Base-by-base conservation (phyloP, 352 stramenopile species). In the Globisporangium cederbergense region DNA sequence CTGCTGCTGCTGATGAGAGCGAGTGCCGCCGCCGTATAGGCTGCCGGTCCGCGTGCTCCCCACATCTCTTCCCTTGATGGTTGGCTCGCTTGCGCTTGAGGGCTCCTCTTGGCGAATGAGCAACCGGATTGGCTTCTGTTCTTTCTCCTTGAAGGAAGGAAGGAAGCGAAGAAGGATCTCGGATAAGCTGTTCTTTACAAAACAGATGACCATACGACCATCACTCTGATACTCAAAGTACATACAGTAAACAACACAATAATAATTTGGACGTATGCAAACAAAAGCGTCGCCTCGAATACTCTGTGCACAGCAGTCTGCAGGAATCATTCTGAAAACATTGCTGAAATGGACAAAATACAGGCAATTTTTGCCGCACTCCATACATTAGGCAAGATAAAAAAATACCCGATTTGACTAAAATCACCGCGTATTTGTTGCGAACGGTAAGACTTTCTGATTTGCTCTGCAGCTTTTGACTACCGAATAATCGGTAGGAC, bases 51-150 rank as follows among this genome's bases (percentile, higher is more conserved):
- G 14, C 36, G 63, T 22, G 16, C 55, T 18, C 22, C 32, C 77
- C n/a, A 67, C 81, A 10, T 88, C 62, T 28, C 66, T 83, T 38
- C 18, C 75, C 2, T 34, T 83, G 0, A 79, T 68, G 20, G n/a
- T 34, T 8, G 46, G 7, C 6, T 42, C 34, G 38, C 40, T 40
- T 45, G 20, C 0, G 18, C 30, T 58, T 42, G 16, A 49, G 16
- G 16, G 30, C 28, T 40, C 28, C 30, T 56, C 34, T 57, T 38
- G 13, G 5, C 4, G 36, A 43, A 38, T 18, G 51, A 25, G 18
- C 13, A 42, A 40, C 32, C 32, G 1, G 36, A 42, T 36, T 9
- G 25, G 25, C 32, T 36, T 36, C 32, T 36, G 4, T 8, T 36
- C 7, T 8, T 36, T 36, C 32, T 36, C 7, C 32, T 36, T 36